phyloP scores from a whole-genome alignment of 1,284 basidiomycete species.

The Ganoderma lingzhi region DNA sequence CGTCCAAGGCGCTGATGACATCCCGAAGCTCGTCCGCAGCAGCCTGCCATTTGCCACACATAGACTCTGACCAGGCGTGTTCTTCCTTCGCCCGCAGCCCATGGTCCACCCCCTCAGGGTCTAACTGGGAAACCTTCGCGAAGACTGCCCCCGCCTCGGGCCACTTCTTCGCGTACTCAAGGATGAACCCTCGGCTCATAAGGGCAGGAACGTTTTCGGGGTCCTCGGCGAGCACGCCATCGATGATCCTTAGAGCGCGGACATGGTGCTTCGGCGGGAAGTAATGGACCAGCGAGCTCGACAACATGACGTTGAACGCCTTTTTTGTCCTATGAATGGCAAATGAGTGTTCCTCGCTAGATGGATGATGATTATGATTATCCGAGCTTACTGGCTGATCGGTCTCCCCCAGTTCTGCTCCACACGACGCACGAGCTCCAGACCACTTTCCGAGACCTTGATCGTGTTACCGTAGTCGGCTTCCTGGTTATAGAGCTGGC shows the following conservation, averaged over 20 bases:
- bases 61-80: conserved; percentile 85
- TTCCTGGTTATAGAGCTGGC: conserved; percentile 79
- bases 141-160: conserved; percentile 74
- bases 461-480: conserved; percentile 83
- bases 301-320: conserved; percentile 71
- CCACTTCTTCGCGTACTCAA: conserved; percentile 76
- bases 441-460: conserved; percentile 73
- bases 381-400: conserved; percentile 55
- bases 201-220: conserved; percentile 73
- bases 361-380: conserved; percentile 12
- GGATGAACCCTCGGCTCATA: conserved; percentile 81
- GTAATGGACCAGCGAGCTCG: conserved; percentile 83
- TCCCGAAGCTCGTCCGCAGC: conserved; percentile 66
- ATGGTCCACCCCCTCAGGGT: conserved; percentile 54
- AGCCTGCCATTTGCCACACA: conserved; percentile 58
- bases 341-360: background rate
- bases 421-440: conserved; percentile 64
- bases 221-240: conserved; percentile 72
- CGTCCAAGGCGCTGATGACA: conserved; percentile 67
- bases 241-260: conserved; percentile 78
- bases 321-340: conserved; percentile 56
- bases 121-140: conserved; percentile 53
- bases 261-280: conserved; percentile 92
- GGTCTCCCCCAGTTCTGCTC: conserved; percentile 68
- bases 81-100: conserved; percentile 85